Base-by-base conservation (phyloP, 306 rosid genomes). In the Rosa persica region DNA sequence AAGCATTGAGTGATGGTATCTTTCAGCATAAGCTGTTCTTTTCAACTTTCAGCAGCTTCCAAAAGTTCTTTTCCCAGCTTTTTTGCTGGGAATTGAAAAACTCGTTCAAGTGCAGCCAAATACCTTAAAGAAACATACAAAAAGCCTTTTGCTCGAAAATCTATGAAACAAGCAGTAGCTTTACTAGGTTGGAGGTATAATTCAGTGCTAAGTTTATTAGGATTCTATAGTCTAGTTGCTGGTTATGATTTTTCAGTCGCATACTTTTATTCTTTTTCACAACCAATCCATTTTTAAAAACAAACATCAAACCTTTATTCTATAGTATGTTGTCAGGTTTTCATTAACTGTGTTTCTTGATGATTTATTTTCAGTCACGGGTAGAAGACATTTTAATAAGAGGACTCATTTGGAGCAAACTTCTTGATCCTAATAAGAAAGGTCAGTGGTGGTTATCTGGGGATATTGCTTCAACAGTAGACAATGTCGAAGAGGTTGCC, bases 381-480 rank as follows among this genome's bases (percentile, higher is more conserved):
- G 92, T 75, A 30, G 97, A 88, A 68, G 93, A 87, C 70, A 82
- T 81, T 76, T 16, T 89, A 77, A 75, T 94, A 77, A 83, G 97
- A 87, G 95, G 97, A 75, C 81, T 95, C 67, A 92, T n/a, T n/a
- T n/a, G 98, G 98, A 87, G 87, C 73, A 95, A 91, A 84, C 80
- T 95, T 76, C 89, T 95, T 76, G 97, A 92, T 84, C 91, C 92
- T 47, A 79, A 85, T 43, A 92, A 95, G 92, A 94, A 92, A 85
- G 98, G 97, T 54, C 98, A 89, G 75, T 95, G 98, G 98, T 92
- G 97, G 95, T 81, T 87, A 73, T 77, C 97, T 67, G 95, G 89
- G 67, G 92, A 92, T 70, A 39, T 65, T 73, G 73, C 84, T 58
- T 69, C 96, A 5, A 70, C 91, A 66, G 58, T 83, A 55, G 90